Base-by-base conservation (phyloP, 768 basidiomycete species). In the Lepiota brunneoincarnata region DNA sequence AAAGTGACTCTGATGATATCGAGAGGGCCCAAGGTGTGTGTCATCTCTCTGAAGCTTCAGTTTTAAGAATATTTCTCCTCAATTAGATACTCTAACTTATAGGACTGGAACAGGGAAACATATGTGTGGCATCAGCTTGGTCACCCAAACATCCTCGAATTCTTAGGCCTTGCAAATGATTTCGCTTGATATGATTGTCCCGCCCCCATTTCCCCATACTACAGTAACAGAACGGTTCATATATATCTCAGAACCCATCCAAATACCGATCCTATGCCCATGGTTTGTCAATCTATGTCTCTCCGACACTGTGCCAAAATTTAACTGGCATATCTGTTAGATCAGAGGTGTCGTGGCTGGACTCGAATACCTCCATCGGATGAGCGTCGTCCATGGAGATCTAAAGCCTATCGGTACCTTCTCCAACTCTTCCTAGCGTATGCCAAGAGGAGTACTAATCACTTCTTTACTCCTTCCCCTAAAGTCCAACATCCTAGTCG, bases 401-500 rank as follows among this genome's bases (percentile, higher is more conserved):
- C 23, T 63, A 7, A 59, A 63, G 56, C 41, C 39, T 18, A 58
- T 60, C 11, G 17, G 24, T 26, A 20, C 10, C 31, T 15, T 41
- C 15, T 44, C 15, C 14, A 12, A 40, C 12, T 45, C 11, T 35
- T 38, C 24, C 9, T 7, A 18, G 7, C 11, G 4, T 4, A 12
- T 12, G 31, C 24, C 15, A 36, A 6, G 34, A 10, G 43, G 14
- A 15, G 35, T 15, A 20, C 18, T 4, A n/a, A 34, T 10, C 9
- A 28, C 26, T 4, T 7, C 7, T 7, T 7, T 35, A 26, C 37
- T 4, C 42, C 28, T 21, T 28, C 3, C 26, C 26, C 26, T 7
- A 28, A 28, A 57, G 63, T 45, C 54, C n/a, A 62, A 64, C 44
- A 36, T 64, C 11, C 49, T 64, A 5, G 52, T 60, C 24, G 37